These are phyloP conservation scores for Fusarium ramigenum DNA, from an alignment of 2,329 filamentous ascomycete species.

Conservation along the genomic window DNA sequence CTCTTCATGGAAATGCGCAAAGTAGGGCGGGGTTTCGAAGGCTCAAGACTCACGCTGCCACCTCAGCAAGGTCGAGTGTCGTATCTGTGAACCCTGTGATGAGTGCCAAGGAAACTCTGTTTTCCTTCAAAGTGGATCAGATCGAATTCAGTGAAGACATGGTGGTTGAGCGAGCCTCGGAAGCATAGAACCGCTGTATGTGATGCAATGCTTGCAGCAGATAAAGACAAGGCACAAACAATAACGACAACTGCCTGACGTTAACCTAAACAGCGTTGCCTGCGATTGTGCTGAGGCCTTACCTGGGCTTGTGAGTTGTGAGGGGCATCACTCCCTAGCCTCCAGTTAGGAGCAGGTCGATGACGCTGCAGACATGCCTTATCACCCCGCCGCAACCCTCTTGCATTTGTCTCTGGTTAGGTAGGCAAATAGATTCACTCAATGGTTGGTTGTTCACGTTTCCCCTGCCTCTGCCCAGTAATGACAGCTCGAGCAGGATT, in stretches of 20 bases:
- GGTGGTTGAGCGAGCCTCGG: not conserved
- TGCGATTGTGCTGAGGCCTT: not conserved
- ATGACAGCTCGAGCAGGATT: slow-evolving; percentile 30
- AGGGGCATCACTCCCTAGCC: slow-evolving; percentile 6
- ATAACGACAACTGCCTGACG: not conserved
- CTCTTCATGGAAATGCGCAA: not conserved
- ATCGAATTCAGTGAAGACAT: slow-evolving; percentile 1
- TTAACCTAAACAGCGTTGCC: slow-evolving; percentile 9
- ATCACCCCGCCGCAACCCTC: slow-evolving; percentile 22
- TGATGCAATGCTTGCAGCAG: slow-evolving; percentile 25
- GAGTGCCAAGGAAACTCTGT: slow-evolving; percentile 22
- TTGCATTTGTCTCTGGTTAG: not conserved
- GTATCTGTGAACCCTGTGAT: not conserved
- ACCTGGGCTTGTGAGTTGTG: not conserved
- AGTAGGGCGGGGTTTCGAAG: slow-evolving; percentile 12
- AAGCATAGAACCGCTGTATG: not conserved
- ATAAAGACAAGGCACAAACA: slow-evolving; percentile 7
- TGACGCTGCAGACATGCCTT: slow-evolving; percentile 34
- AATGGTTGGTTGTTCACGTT: not conserved
- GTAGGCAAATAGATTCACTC: not conserved
- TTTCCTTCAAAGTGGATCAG: not conserved
- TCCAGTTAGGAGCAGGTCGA: slow-evolving; percentile 16
- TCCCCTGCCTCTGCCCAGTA: slow-evolving; percentile 4
- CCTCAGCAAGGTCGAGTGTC: slow-evolving; percentile 1
- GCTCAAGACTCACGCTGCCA: not conserved